Base-by-base conservation (phyloP, 1,284 basidiomycete genomes). In the Inonotus obliquus region DNA sequence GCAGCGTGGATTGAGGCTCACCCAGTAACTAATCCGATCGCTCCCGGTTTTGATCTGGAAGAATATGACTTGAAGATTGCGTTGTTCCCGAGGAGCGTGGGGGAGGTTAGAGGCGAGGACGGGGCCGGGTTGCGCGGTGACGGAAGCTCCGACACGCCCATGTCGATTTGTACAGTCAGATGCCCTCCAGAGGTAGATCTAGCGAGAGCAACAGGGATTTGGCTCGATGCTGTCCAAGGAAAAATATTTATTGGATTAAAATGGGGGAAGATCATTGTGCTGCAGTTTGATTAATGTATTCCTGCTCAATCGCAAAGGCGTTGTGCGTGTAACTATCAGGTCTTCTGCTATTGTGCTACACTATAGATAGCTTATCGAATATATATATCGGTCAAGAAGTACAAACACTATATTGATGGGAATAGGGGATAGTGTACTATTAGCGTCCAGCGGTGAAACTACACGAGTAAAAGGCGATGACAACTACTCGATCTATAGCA, bases 1-100 rank as follows among this genome's bases (percentile, higher is more conserved):
- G 55, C 55, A 21, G 55, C 55, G 4, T 57, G 55, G 55, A 25
- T 47, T 14, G 55, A 57, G 38, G 55, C 53, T 37, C 32, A 19
- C n/a, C n/a, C n/a, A n/a, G n/a, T n/a, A n/a, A n/a, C n/a, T n/a
- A n/a, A n/a, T n/a, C n/a, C n/a, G n/a, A n/a, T n/a, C n/a, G n/a
- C n/a, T n/a, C n/a, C n/a, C n/a, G n/a, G n/a, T 38, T 54, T 54
- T 35, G 53, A 54, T 35, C 29, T 37, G 32, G 32, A 37, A 29
- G 29, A 38, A 38, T 54, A 37, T 38, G 27, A 54, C 19, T 38
- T 57, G 52, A 57, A 57, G 23, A 9, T 57, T 39, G 44, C 23
- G n/a, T 23, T 25, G 27, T 57, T 57, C 44, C 38, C 55, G 39
- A 23, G 55, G 44, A 38, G 13, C 9, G n/a, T 19, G 1, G 55